Conservation (phyloP, 257 asterid genomes). For the Solanum piurae region DNA sequence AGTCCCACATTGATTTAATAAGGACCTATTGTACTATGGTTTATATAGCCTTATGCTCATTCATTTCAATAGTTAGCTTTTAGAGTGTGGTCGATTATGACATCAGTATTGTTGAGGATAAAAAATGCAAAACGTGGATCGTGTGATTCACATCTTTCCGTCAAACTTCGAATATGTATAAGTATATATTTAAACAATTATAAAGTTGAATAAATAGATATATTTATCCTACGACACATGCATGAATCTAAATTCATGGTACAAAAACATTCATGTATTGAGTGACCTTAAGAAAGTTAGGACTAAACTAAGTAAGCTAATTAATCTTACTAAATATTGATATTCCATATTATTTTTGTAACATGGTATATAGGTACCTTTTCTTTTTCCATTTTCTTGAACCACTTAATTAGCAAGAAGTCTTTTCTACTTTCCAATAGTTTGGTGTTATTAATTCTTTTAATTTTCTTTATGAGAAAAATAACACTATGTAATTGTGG, state of each 20-base stretch:
- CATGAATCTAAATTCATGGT: background rate
- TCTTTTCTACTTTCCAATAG: background rate
- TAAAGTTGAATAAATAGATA: no score
- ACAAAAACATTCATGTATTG: background rate
- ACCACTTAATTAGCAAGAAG: background rate
- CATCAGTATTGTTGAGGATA: no score
- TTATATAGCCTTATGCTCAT: background rate
- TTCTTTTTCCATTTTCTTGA: background rate
- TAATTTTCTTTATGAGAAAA: background rate
- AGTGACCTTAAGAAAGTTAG: background rate
- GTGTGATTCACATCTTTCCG: no score
- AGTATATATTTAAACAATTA: no score
- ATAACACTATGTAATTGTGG: background rate
- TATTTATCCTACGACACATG: background rate
- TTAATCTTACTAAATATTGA: background rate
- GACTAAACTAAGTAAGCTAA: background rate
- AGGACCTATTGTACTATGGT: background rate
- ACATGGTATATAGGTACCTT: background rate
- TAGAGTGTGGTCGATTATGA: no score
- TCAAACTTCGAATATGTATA: no score
- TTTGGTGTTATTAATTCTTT: background rate
- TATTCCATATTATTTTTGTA: background rate
- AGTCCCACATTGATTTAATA: background rate
- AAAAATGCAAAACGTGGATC: no score
- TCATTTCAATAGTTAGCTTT: background rate